Conservation (phyloP, 2,329 filamentous ascomycete species). For the Hirsutella rhossiliensis region DNA sequence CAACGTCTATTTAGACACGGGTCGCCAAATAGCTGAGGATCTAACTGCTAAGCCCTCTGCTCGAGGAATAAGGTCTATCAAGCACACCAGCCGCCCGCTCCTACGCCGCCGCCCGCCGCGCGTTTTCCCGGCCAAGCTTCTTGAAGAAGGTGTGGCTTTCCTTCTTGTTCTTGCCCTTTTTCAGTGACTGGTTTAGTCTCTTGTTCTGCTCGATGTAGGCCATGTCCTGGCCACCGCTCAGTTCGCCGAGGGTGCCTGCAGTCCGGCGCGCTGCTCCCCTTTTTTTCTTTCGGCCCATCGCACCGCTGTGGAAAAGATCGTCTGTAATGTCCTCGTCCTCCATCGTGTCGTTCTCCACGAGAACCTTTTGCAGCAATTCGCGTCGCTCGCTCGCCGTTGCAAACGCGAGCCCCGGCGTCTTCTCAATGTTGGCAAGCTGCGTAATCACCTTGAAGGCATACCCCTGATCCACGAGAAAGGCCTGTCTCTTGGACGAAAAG, state of each 20-base stretch:
- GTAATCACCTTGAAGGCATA: slow-evolving; percentile 99
- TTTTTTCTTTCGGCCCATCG: slow-evolving; percentile 33
- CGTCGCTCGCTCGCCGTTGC: slow-evolving; percentile 67
- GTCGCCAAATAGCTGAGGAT: no score
- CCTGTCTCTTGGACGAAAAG: slow-evolving; percentile 92
- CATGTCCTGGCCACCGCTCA: slow-evolving; percentile 92
- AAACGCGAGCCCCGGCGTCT: slow-evolving; percentile 70
- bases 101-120: slow-evolving; percentile 20
- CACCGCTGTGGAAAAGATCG: slow-evolving; percentile 27
- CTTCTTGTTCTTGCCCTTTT: slow-evolving; percentile 25
- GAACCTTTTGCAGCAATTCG: slow-evolving; percentile 77
- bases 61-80: no score
- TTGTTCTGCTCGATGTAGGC: slow-evolving; percentile 84
- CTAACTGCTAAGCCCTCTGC: no score
- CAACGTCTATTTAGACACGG: no score
- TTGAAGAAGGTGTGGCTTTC: slow-evolving; percentile 29
- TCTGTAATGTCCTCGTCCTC: slow-evolving; percentile 55
- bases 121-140: slow-evolving; percentile 29
- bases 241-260: slow-evolving; percentile 72
- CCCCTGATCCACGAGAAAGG: slow-evolving; percentile 93
- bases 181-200: slow-evolving; percentile 41
- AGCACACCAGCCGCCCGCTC: no score
- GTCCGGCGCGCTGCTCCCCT: slow-evolving; percentile 61
- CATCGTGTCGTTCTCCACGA: slow-evolving; percentile 73
- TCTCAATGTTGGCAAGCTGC: slow-evolving; percentile 80